phyloP scores from a whole-genome alignment of 148 eudicot species.

The Heliamphora exappendiculata region DNA sequence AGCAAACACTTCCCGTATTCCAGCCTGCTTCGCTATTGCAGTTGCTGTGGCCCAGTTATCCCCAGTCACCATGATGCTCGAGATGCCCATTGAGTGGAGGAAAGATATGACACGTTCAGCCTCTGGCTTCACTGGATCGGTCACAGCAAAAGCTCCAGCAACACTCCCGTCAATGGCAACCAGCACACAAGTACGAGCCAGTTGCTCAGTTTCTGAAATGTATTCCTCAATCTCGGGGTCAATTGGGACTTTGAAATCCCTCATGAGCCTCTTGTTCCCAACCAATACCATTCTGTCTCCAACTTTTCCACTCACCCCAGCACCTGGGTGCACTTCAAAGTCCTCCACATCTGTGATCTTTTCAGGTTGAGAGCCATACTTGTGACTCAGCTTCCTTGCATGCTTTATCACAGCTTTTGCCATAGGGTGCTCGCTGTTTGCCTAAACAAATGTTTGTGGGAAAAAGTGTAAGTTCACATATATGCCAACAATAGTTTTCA shows the following conservation, averaged over 20 bases:
- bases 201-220: constrained; percentile 50
- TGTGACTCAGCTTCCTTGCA: constrained; percentile 56
- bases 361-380: constrained; percentile 31
- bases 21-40: constrained; percentile 79
- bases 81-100: constrained; percentile 65
- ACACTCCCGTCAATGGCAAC: constrained; percentile 70
- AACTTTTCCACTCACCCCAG: constrained; percentile 85
- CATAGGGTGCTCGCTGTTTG: constrained; percentile 91
- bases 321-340: constrained; percentile 90
- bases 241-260: constrained; percentile 41
- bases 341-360: constrained; percentile 58
- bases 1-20: constrained; percentile 71
- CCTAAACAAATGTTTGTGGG: constrained; percentile 32
- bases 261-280: constrained; percentile 89
- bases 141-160: constrained; percentile 87
- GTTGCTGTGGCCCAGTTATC: constrained; percentile 94
- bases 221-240: constrained; percentile 50
- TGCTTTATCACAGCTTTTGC: constrained; percentile 84
- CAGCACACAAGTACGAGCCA: constrained; percentile 81
- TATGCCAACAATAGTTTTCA: not conserved
- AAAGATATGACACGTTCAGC: constrained; percentile 62
- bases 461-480: not conserved
- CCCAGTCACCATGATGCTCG: constrained; percentile 94
- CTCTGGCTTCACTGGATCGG: constrained; percentile 95
- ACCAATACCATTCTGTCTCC: constrained; percentile 60